These are phyloP conservation scores for Lablab purpureus DNA, from an alignment of 306 rosid genomes.

Conservation along the genomic window DNA sequence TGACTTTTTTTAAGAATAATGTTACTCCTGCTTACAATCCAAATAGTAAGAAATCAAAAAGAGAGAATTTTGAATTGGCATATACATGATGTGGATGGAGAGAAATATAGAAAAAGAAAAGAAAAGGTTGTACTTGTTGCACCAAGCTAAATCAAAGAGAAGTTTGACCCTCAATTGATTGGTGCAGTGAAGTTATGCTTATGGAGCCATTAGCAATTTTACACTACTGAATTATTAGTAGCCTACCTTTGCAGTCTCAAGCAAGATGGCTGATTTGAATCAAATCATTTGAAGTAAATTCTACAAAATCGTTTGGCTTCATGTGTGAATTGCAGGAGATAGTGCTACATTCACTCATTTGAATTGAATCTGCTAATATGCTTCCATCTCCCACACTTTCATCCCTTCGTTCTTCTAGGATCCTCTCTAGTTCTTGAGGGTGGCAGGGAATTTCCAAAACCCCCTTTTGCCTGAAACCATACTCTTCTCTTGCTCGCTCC, in stretches of 20 bases:
- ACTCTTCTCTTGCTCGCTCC: constrained; percentile 30
- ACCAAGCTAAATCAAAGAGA: constrained; percentile 5
- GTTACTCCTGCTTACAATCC: not conserved
- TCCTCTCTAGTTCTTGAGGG: constrained; percentile 32
- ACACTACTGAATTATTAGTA: not conserved
- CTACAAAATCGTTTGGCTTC: not conserved
- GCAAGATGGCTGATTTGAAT: not conserved
- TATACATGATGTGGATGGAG: not conserved
- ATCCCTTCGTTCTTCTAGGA: constrained; percentile 16
- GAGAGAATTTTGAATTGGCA: not conserved
- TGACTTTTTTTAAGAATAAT: not conserved
- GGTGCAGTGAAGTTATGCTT: not conserved
- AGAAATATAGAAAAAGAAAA: not conserved
- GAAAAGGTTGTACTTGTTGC: not conserved
- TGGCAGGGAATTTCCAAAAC: constrained; percentile 20
- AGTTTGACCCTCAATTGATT: not conserved
- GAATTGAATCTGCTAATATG: not conserved
- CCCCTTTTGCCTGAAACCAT: constrained; percentile 18
- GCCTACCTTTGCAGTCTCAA: not conserved
- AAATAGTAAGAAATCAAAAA: not conserved
- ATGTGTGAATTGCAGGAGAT: not conserved
- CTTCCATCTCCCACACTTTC: not conserved
- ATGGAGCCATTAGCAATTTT: not conserved
- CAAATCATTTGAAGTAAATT: not conserved
- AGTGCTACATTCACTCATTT: not conserved